These are phyloP conservation scores for Talaromyces ruber DNA, from an alignment of 495 filamentous ascomycete genomes.

Conservation along the genomic window DNA sequence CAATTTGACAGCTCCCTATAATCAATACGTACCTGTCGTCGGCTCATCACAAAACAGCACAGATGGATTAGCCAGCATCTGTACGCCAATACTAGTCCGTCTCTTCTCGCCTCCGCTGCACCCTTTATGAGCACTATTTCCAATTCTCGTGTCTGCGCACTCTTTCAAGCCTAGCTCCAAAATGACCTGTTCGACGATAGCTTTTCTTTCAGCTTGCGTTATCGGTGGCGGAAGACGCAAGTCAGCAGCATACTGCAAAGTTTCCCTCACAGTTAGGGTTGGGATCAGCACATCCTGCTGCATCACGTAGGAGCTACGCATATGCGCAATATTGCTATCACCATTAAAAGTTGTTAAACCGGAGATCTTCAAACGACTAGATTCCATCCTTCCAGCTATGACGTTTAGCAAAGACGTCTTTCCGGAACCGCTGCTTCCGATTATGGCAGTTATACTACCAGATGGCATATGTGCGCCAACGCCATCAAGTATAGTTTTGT, in stretches of 20 bases:
- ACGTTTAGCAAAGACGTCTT: slow-evolving; percentile 66
- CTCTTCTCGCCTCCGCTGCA: slow-evolving; percentile 73
- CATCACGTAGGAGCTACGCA: slow-evolving; percentile 65
- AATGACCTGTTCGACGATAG: slow-evolving; percentile 64
- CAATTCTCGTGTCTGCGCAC: slow-evolving; percentile 63
- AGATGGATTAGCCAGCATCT: slow-evolving; percentile 65
- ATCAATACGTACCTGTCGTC: slow-evolving; percentile 38
- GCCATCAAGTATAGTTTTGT: slow-evolving; percentile 39
- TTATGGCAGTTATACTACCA: slow-evolving; percentile 62
- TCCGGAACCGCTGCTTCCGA: slow-evolving; percentile 64
- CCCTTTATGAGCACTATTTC: slow-evolving; percentile 57
- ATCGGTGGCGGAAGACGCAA: slow-evolving; percentile 56
- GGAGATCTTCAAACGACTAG: slow-evolving; percentile 39
- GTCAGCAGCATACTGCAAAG: slow-evolving; percentile 60
- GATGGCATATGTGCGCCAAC: slow-evolving; percentile 47
- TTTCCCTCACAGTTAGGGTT: slow-evolving; percentile 64
- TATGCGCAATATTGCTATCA: slow-evolving; percentile 34
- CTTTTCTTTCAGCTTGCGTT: slow-evolving; percentile 45
- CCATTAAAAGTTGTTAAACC: slow-evolving; percentile 53
- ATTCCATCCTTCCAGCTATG: slow-evolving; percentile 56
- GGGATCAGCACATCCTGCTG: slow-evolving; percentile 67
- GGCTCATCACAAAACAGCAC: slow-evolving; percentile 70
- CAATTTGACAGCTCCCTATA: background rate
- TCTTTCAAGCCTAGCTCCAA: slow-evolving; percentile 65
- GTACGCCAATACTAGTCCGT: slow-evolving; percentile 64